Base-by-base conservation (phyloP, 1,139 yeast genomes). In the Casaregolazyma suthepensis region DNA sequence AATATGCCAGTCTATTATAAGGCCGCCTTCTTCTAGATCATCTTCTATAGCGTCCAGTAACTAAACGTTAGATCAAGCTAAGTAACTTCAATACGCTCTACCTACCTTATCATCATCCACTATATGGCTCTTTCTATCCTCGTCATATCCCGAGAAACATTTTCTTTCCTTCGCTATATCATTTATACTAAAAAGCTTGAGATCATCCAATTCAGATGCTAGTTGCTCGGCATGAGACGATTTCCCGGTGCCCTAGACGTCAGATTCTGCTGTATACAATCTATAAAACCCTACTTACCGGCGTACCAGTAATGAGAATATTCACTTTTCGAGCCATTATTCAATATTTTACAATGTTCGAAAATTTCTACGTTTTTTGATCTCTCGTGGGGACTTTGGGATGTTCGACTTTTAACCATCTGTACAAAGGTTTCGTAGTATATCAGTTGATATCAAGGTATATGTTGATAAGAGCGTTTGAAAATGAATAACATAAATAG, bases 1-100 rank as follows among this genome's bases (percentile, higher is more conserved):
- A 51, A 93, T 93, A 68, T 93, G 99, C 99, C 99, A 94, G 71
- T 93, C 99, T 20, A 93, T 77, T 22, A 93, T 75, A 26, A 79
- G 75, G 1, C 96, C 96, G n/a, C 99, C 99, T 58, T 80, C 74
- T 55, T 84, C 85, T 56, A 91, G 74, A 51, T 85, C 80, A 2
- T 85, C 83, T 69, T 91, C 97, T 56, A 94, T 72, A 17, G 81
- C 80, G 68, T 94, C 98, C 54, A 90, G 71, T 19, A 93, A 73
- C 59, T 55, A 31, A 6, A 23, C 23, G 56, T 45, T 31, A 42
- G 45, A 22, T 26, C 31, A 26, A n/a, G n/a, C n/a, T n/a, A n/a
- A n/a, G n/a, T n/a, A n/a, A n/a, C n/a, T n/a, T n/a, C 31, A 2
- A 12, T 26, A 9, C 12, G 10, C 10, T 26, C 10, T 19, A 18